Percentiles rank a stretch among this genome's conserved stretches.
phyloP scores from a whole-genome alignment of 352 stramenopile genomes.

The Globisporangium megalacanthum region DNA sequence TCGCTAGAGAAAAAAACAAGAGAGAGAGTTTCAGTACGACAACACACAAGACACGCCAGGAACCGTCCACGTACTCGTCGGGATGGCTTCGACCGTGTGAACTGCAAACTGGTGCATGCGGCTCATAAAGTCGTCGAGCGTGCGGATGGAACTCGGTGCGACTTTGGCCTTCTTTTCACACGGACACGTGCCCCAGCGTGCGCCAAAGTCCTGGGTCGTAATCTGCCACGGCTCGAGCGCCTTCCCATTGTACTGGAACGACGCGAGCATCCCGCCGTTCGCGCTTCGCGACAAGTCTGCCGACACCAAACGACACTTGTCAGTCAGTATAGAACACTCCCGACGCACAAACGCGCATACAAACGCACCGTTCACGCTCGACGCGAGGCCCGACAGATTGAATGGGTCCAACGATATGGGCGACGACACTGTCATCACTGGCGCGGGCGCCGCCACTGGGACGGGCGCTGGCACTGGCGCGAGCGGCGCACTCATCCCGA shows the following conservation, averaged over 20 bases:
- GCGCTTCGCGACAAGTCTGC: slow-evolving; percentile 29
- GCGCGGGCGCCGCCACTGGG: slow-evolving; percentile 14
- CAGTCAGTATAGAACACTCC: no score
- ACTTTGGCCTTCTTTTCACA: slow-evolving; percentile 86
- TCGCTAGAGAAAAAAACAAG: slow-evolving; percentile 36
- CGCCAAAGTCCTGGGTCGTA: slow-evolving; percentile 85
- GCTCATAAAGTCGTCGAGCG: slow-evolving; percentile 78
- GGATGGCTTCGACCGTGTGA: slow-evolving; percentile 82
- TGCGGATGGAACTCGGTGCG: slow-evolving; percentile 69
- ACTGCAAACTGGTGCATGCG: slow-evolving; percentile 77
- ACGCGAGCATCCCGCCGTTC: slow-evolving; percentile 16
- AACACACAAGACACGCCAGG: background rate
- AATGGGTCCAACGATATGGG: slow-evolving; percentile 57
- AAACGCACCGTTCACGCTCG: slow-evolving; percentile 64
- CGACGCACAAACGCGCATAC: background rate
- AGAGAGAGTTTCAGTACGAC: background rate
- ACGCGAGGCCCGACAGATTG: slow-evolving; percentile 60
- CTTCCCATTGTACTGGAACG: slow-evolving; percentile 81
- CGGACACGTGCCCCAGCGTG: slow-evolving; percentile 72
- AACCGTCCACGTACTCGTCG: slow-evolving; percentile 56
- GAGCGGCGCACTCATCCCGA: slow-evolving; percentile 43
- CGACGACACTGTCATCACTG: slow-evolving; percentile 11
- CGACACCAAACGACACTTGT: background rate
- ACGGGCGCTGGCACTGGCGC: slow-evolving; percentile 23
- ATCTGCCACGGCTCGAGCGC: slow-evolving; percentile 80